These are phyloP conservation scores for Chondrostereum purpureum DNA, from an alignment of 1,284 basidiomycete species.

Conservation along the genomic window DNA sequence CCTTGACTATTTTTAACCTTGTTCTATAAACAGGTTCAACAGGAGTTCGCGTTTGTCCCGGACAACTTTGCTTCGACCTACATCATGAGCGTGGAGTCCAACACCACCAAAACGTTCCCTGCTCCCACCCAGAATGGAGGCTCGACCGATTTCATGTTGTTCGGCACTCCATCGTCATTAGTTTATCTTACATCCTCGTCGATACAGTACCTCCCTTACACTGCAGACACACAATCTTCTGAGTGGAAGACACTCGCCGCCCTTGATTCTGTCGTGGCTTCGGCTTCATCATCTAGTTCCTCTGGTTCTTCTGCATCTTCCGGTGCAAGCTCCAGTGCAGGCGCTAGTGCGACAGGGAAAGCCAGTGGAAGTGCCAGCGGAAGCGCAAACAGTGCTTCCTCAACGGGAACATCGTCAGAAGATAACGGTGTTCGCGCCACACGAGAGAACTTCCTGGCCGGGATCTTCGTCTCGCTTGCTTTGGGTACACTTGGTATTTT, in stretches of 20 bases:
- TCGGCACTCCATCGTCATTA: background rate
- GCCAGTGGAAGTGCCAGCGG: background rate
- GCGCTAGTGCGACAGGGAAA: background rate
- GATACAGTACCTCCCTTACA: background rate
- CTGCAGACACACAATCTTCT: background rate
- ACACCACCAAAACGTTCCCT: background rate
- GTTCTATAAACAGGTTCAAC: slow-evolving; percentile 50
- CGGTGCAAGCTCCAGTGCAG: background rate
- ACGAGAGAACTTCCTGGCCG: too few species aligned
- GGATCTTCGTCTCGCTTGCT: background rate
- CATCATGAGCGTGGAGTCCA: slow-evolving; percentile 56
- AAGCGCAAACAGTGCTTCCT: background rate
- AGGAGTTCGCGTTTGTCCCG: slow-evolving; percentile 81
- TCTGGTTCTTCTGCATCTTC: background rate
- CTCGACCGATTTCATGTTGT: background rate
- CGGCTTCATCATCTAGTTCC: too few species aligned
- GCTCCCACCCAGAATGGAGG: background rate
- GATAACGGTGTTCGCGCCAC: background rate
- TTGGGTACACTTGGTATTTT: too few species aligned
- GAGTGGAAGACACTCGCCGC: background rate
- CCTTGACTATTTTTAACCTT: slow-evolving; percentile 1
- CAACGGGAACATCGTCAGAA: background rate
- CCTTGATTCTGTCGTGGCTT: background rate
- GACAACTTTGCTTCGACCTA: slow-evolving; percentile 75
- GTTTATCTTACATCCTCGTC: background rate